phyloP scores from a whole-genome alignment of 495 filamentous ascomycete species.

The Neurospora cerealis region DNA sequence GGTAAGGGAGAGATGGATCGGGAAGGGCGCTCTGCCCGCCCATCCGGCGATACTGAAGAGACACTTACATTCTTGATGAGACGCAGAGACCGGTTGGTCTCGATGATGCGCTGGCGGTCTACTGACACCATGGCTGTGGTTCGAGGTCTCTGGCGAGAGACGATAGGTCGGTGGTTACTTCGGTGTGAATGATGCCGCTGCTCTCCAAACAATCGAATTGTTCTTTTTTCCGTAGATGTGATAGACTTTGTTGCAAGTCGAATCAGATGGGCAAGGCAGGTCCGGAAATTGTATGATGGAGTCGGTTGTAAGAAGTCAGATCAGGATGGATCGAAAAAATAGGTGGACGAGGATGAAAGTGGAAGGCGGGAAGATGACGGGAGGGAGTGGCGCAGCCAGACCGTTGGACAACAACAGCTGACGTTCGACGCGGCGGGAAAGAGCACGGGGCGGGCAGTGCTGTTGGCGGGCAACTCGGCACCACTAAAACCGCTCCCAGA shows the following conservation, averaged over 20 bases:
- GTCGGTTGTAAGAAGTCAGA: neutral
- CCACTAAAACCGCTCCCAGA: neutral
- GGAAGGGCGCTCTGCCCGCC: neutral
- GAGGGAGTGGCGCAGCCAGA: neutral
- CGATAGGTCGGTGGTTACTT: too few species aligned
- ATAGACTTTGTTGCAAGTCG: neutral
- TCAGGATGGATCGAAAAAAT: neutral
- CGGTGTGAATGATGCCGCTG: neutral
- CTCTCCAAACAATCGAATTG: neutral
- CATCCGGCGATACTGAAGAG: neutral
- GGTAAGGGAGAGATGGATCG: neutral
- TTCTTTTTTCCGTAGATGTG: neutral
- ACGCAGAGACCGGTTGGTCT: conserved; percentile 74
- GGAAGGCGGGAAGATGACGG: neutral
- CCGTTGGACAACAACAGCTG: neutral
- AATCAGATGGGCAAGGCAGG: neutral
- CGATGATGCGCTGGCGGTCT: conserved; percentile 39
- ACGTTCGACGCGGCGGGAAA: neutral
- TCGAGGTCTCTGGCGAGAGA: neutral
- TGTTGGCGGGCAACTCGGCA: neutral
- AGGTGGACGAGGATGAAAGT: neutral
- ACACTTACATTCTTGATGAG: conserved; percentile 67
- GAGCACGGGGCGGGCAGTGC: neutral
- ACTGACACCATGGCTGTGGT: conserved; percentile 26
- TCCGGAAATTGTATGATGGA: neutral